phyloP scores from a whole-genome alignment of 306 rosid species.

The Casuarina glauca region DNA sequence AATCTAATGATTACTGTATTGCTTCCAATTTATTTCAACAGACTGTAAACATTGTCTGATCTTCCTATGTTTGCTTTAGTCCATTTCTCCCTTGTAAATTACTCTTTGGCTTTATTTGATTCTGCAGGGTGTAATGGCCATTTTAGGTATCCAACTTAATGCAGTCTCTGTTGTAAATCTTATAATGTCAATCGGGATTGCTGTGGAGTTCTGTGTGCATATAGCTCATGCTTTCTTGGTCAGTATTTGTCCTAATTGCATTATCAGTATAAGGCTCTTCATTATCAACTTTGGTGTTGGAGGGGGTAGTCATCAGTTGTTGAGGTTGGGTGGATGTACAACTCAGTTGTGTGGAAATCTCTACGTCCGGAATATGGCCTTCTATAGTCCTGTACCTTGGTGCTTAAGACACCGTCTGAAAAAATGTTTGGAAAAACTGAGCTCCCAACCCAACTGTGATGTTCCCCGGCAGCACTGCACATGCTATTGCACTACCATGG shows the following conservation, averaged over 20 bases:
- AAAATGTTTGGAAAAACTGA: background rate
- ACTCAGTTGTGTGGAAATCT: background rate
- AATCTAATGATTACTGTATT: background rate
- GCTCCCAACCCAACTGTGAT: background rate
- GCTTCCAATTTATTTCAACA: conserved; percentile 3
- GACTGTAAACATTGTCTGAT: background rate
- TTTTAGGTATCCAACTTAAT: conserved; percentile 85
- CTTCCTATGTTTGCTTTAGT: background rate
- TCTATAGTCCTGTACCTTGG: background rate
- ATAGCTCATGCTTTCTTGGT: conserved; percentile 92
- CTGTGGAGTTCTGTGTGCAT: conserved; percentile 96
- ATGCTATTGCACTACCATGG: conserved; percentile 5
- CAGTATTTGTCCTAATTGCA: conserved; percentile 36
- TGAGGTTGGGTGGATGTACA: conserved; percentile 1
- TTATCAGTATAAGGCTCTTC: conserved; percentile 15
- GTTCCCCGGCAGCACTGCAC: conserved; percentile 13
- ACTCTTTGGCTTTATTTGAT: conserved; percentile 26
- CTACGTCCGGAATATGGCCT: background rate
- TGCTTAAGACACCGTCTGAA: background rate
- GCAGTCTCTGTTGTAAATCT: conserved; percentile 96
- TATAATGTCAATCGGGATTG: conserved; percentile 90
- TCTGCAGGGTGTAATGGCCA: conserved; percentile 95
- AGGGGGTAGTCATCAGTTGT: conserved; percentile 8
- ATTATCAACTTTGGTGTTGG: conserved; percentile 13
- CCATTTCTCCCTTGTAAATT: background rate